Base-by-base conservation (phyloP, 805 yeast genomes). In the Sugiyamaella boreocaroliniensis region DNA sequence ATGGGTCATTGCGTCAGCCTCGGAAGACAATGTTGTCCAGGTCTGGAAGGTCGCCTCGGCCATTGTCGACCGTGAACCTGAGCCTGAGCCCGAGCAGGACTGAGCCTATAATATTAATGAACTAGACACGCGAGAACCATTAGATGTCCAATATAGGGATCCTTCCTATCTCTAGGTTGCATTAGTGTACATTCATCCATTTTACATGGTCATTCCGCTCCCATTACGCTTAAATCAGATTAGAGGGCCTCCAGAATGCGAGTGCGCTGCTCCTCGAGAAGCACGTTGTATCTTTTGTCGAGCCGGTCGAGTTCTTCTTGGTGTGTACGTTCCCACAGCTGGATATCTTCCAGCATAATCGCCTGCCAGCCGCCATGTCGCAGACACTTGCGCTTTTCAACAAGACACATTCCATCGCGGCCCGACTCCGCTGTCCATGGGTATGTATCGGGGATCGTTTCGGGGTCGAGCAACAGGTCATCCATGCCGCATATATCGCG, bases 11-110 rank as follows among this genome's bases (percentile, higher is more conserved):
- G 83, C 84, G 4, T 78, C 86, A 49, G 82, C 82, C 49, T 88
- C 86, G 1, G 93, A 86, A 63, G 96, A 89, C 66, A 80, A 77
- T 48, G 72, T 89, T 55, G 70, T 86, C 37, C 90, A 86, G 63
- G 76, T 89, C 2, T 89, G 93, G 93, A 83, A 77, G 63, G 81
- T 85, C 11, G 78, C 85, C 57, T 64, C 76, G 20, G 72, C 75
- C 15, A 67, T 68, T 62, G 62, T 68, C 61, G 62, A 68, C 40
- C 53, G 51, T 54, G 63, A 58, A 26, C 76, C 70, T 0, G 74
- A 75, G 6, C 71, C 66, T 9, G 76, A 74, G 18, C 74, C 68
- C 8, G 73, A 68, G 8, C 76, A 71, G 29, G 52, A 42, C 14
- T 45, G 50, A 48, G 6, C 26, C 26, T 22, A 22, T 22, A 22